These are phyloP conservation scores for Geranium incanum DNA, from an alignment of 441 rosid species.

Conservation along the genomic window DNA sequence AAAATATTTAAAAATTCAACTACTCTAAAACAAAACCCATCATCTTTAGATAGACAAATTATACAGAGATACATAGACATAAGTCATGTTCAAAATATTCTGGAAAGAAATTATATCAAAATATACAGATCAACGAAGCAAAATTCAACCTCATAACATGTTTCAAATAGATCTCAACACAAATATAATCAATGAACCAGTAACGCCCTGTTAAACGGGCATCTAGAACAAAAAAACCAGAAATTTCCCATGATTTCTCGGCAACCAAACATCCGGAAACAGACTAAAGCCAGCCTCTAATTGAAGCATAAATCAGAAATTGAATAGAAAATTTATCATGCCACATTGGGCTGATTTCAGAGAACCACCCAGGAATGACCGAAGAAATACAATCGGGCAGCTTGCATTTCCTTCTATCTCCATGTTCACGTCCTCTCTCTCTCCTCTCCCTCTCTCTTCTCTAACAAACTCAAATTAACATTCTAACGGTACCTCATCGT, in stretches of 20 bases:
- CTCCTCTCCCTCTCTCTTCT: not conserved
- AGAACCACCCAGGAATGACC: slow-evolving; percentile 27
- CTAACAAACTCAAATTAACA: too few species aligned
- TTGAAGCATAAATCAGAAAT: not conserved
- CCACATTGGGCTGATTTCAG: slow-evolving; percentile 29
- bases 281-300: not conserved
- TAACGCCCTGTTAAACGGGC: not conserved
- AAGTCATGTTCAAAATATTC: not conserved
- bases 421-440: slow-evolving; percentile 6
- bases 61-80: not conserved
- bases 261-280: not conserved
- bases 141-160: not conserved
- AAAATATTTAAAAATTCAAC: not conserved
- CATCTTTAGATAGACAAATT: not conserved
- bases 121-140: not conserved
- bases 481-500: slow-evolving; percentile 39
- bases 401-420: slow-evolving; percentile 1
- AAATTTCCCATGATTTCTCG: not conserved
- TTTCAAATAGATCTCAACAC: slow-evolving; percentile 2
- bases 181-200: not conserved
- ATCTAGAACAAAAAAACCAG: not conserved
- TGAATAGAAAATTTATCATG: slow-evolving; percentile 13
- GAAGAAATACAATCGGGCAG: slow-evolving; percentile 8
- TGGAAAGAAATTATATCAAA: not conserved
- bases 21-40: not conserved